phyloP scores from a whole-genome alignment of 2,329 filamentous ascomycete species.

The Neonectria neomacrospora region DNA sequence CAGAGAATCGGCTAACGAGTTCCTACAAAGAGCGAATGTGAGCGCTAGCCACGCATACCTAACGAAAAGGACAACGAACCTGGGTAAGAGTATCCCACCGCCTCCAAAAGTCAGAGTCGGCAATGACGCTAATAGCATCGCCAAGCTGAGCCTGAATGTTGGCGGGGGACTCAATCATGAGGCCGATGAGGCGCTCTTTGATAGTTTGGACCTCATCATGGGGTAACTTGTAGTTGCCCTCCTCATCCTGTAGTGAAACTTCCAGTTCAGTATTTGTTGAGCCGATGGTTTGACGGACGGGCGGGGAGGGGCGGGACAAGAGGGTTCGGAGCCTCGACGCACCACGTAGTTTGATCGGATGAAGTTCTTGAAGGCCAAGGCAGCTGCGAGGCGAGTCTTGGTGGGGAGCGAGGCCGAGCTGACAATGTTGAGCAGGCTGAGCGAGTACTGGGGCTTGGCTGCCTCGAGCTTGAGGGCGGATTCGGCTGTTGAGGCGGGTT shows the following conservation, averaged over 20 bases:
- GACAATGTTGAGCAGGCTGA: conserved; percentile 90
- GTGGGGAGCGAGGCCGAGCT: conserved; percentile 76
- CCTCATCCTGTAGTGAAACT: conserved; percentile 74
- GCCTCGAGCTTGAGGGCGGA: conserved; percentile 81
- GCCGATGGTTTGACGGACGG: conserved; percentile 20
- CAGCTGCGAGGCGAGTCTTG: conserved; percentile 86
- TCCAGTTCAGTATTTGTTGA: conserved; percentile 34
- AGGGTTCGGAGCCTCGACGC: conserved; percentile 47
- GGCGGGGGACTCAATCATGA: conserved; percentile 93
- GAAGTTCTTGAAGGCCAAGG: conserved; percentile 98
- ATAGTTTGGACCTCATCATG: conserved; percentile 86
- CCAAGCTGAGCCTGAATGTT: conserved; percentile 93
- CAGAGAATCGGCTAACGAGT: conserved; percentile 86
- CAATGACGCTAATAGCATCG: conserved; percentile 96
- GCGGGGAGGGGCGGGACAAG: conserved; percentile 8
- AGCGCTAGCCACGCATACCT: background rate
- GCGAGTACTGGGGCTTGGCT: conserved; percentile 85
- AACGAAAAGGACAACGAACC: conserved; percentile 57
- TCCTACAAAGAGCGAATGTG: conserved; percentile 63
- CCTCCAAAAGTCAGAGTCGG: conserved; percentile 97
- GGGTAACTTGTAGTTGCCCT: conserved; percentile 91
- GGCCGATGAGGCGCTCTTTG: conserved; percentile 92
- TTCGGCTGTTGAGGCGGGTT: conserved; percentile 72
- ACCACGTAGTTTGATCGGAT: conserved; percentile 92
- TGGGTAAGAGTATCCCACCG: conserved; percentile 96